A percentile compares a stretch with the other conserved stretches of the same genome.
These are phyloP conservation scores for Eucalyptus erythrocorys DNA, from an alignment of 345 rosid genomes.

Conservation along the genomic window DNA sequence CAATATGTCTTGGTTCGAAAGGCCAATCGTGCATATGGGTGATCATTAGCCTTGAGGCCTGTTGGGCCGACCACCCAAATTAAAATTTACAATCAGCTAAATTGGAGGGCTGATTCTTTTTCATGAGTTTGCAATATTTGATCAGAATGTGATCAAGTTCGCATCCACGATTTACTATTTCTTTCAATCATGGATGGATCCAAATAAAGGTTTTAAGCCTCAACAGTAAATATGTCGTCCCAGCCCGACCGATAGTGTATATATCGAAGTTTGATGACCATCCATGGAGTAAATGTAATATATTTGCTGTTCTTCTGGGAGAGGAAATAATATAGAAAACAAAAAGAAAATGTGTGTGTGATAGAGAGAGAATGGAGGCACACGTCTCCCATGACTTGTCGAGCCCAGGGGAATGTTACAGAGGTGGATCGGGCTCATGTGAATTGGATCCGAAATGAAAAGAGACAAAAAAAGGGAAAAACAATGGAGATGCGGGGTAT, in stretches of 20 bases:
- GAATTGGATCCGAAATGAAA: neutral
- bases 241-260: neutral
- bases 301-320: neutral
- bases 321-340: neutral
- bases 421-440: neutral
- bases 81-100: too few relatives aligned
- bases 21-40: neutral
- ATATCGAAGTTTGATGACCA: neutral
- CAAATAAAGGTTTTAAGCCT: neutral
- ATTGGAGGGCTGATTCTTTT: too few relatives aligned
- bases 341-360: neutral
- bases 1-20: neutral
- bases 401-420: neutral
- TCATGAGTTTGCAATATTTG: too few relatives aligned
- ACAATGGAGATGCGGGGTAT: constrained; percentile 34
- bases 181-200: neutral
- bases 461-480: too few relatives aligned
- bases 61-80: too few relatives aligned
- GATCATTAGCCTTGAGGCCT: neutral
- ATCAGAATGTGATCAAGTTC: neutral
- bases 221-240: neutral
- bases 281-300: neutral
- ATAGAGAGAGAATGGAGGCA: neutral
- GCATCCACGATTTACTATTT: neutral
- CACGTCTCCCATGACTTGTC: neutral